Evolutionary conservation across 2,329 filamentous ascomycete genomes (phyloP), one percentile per base, ranked within the genome.

Genomic region (Dryadomyces sulphureus): DNA sequence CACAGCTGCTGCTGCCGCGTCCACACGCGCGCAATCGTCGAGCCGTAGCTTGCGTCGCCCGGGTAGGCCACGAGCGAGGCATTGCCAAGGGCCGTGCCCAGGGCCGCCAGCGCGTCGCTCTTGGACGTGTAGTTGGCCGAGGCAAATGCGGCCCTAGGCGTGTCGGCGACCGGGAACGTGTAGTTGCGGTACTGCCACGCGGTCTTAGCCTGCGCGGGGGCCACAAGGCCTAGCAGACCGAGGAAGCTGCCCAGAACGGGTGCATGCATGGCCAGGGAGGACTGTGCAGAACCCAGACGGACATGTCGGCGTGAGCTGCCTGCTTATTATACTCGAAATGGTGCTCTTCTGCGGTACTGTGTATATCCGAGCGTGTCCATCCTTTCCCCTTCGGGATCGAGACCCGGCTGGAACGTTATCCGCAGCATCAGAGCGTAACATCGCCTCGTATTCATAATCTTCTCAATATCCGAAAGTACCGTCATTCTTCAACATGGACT

Each of bases 101-200:
- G 25, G 3, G 43, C 43, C n/a, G 22, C 3, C 24, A 45, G 30
- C 9, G 36, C 43, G 21, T 45, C 43, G 35, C 22, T 39, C 35
- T 39, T 45, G 35, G 43, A 45, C 22, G 22, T 24, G 25, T 39
- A 39, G 22, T 39, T 38, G n/a, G 35, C 19, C 16, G 17, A 5
- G 3, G 9, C 35, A 21, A 45, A 12, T 3, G 22, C 7, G 2
- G 43, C n/a, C 25, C n/a, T 19, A 3, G 43, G 43, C 19, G 32
- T 12, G 6, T 39, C 35, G 5, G 35, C 11, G 5, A 39, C 35
- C 3, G 43, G 8, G 39, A 45, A 45, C 16, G 43, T 45, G 22
- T 45, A 45, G 22, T 45, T 45, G 22, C 43, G 43, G 43, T 45
- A 39, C 25, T 45, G 43, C 43, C 43, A 45, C 5, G 43, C 43